Conservation (phyloP, 345 rosid species). For the Populus alba region DNA sequence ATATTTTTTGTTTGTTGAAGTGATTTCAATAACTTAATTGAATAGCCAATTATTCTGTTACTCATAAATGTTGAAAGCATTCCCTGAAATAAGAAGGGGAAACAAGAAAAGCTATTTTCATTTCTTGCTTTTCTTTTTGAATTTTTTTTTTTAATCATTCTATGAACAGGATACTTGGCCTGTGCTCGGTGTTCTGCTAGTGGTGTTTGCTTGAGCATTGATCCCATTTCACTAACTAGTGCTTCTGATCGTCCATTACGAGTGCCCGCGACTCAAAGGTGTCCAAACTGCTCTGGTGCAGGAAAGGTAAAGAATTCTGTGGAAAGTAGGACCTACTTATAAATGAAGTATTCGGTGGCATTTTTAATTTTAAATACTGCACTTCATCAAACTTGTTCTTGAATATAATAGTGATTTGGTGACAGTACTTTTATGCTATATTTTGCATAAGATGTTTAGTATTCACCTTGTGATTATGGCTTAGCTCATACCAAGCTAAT, state of each 20-base stretch:
- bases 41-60: neutral
- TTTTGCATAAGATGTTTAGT: neutral
- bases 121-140: neutral
- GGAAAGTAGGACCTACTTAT: neutral
- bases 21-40: neutral
- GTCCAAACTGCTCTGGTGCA: constrained; percentile 84
- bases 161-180: constrained; percentile 76
- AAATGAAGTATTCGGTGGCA: neutral
- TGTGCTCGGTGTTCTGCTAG: constrained; percentile 90
- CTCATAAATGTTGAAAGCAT: neutral
- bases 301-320: constrained; percentile 60
- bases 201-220: constrained; percentile 61
- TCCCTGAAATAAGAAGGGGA: neutral
- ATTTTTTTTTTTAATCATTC: neutral
- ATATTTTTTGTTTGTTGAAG: neutral
- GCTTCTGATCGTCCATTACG: constrained; percentile 47
- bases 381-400: neutral
- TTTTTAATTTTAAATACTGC: neutral
- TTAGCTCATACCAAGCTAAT: neutral
- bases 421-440: neutral
- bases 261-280: constrained; percentile 61
- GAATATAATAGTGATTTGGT: neutral
- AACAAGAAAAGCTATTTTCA: neutral
- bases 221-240: constrained; percentile 51
- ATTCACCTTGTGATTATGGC: neutral